Percentiles rank a stretch among this genome's conserved stretches.
phyloP scores from a whole-genome alignment of 371 early-diverging fungal genomes.

The Mucor circinelloides region DNA sequence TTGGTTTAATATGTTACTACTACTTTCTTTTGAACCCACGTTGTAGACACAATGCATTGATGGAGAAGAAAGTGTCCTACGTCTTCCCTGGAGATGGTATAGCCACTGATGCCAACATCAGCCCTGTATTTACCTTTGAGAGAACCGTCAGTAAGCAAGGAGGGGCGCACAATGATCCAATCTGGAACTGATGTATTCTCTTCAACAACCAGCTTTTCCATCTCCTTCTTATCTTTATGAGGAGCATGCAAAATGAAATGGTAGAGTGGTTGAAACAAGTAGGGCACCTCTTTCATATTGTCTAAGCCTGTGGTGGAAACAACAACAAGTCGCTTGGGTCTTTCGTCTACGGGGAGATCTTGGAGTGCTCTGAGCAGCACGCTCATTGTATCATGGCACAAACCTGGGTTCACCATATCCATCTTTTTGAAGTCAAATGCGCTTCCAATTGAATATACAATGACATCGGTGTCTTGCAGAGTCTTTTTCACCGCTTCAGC shows the following conservation, averaged over 20 bases:
- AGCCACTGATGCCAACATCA: conserved; percentile 27
- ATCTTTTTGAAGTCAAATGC: conserved; percentile 9
- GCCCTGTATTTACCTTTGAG: conserved; percentile 30
- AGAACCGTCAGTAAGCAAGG: conserved; percentile 37
- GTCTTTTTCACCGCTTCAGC: conserved; percentile 18
- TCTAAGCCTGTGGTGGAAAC: conserved; percentile 45
- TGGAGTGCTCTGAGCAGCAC: conserved; percentile 11
- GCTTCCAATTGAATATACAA: conserved; percentile 27
- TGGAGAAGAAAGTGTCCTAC: conserved; percentile 47
- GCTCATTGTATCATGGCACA: conserved; percentile 19
- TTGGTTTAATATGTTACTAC: conserved; percentile 34
- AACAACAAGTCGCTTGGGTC: conserved; percentile 39
- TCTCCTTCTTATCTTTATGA: conserved; percentile 35
- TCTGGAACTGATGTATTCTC: conserved; percentile 3
- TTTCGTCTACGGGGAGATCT: conserved; percentile 6
- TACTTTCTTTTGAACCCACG: conserved; percentile 34
- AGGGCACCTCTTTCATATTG: conserved; percentile 41
- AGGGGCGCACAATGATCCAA: conserved; percentile 45
- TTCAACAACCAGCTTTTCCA: conserved; percentile 28
- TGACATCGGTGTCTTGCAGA: conserved; percentile 14
- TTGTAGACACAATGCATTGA: conserved; percentile 33
- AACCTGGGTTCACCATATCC: conserved; percentile 10
- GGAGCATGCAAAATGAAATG: conserved; percentile 30
- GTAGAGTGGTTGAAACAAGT: conserved; percentile 34
- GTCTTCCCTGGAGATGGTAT: conserved; percentile 41